These are phyloP conservation scores for Carex myosuroides DNA, from an alignment of 176 grass and related monocot species.

Conservation along the genomic window DNA sequence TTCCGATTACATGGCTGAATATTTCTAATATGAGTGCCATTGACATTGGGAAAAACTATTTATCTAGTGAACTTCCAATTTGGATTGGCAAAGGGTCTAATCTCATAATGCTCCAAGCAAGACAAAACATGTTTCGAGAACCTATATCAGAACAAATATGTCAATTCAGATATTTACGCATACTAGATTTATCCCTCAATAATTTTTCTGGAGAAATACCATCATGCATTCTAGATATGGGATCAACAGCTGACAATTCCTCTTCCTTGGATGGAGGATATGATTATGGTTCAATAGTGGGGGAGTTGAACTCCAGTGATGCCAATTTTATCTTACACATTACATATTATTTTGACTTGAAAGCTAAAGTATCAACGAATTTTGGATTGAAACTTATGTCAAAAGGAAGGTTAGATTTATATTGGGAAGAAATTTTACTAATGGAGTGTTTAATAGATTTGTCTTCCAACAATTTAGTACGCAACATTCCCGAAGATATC, in stretches of 20 bases:
- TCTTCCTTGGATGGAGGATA: too few species aligned
- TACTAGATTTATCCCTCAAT: conserved; percentile 21
- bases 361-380: too few species aligned
- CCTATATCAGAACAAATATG: background rate
- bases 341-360: too few species aligned
- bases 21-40: background rate
- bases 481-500: background rate
- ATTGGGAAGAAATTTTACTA: too few species aligned
- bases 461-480: accelerated
- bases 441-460: too few species aligned
- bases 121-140: conserved; percentile 10
- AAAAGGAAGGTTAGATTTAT: too few species aligned
- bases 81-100: background rate
- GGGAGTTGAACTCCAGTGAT: too few species aligned
- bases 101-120: background rate
- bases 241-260: too few species aligned
- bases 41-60: background rate
- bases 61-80: background rate
- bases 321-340: too few species aligned
- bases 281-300: too few species aligned
- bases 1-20: background rate
- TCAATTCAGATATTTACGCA: background rate
- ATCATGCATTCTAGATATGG: conserved; percentile 22
- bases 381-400: too few species aligned
- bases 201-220: conserved; percentile 11